These are phyloP conservation scores for Phialophora macrospora DNA, from an alignment of 2,329 filamentous ascomycete genomes.

Conservation along the genomic window DNA sequence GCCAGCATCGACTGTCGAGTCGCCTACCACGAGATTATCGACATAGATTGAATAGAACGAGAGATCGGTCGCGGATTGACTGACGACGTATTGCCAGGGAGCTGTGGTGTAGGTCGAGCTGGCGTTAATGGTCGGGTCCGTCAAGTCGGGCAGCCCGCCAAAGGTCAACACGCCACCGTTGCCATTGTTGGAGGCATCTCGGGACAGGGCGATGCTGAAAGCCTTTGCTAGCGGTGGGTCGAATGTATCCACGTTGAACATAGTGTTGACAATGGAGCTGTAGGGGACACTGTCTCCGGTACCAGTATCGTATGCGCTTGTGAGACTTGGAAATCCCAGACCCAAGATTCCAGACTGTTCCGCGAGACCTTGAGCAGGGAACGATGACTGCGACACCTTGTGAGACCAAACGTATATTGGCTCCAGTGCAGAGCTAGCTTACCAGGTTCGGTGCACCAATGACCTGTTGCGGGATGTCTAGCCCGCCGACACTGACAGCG, in stretches of 20 bases:
- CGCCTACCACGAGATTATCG: background rate
- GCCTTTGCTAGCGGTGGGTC: background rate
- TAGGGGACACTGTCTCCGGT: background rate
- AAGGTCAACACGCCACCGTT: conserved; percentile 17
- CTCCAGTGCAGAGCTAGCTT: background rate
- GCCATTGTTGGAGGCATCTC: conserved; percentile 10
- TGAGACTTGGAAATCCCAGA: background rate
- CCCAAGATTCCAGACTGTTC: background rate
- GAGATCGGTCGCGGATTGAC: background rate
- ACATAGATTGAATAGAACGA: background rate
- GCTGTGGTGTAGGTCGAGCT: background rate
- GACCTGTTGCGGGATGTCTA: background rate
- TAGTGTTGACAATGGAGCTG: background rate
- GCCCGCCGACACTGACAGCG: background rate
- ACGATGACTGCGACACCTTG: background rate
- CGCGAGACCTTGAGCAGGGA: background rate
- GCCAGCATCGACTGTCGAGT: background rate
- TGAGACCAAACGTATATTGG: background rate
- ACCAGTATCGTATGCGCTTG: background rate
- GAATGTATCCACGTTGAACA: conserved; percentile 2
- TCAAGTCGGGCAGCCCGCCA: conserved; percentile 6
- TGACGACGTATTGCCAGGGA: background rate
- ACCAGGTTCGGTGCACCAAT: background rate
- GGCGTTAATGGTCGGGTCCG: background rate
- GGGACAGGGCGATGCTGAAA: conserved; percentile 11